These are phyloP conservation scores for Suillus fuscotomentosus DNA, from an alignment of 768 basidiomycete species.

Conservation along the genomic window DNA sequence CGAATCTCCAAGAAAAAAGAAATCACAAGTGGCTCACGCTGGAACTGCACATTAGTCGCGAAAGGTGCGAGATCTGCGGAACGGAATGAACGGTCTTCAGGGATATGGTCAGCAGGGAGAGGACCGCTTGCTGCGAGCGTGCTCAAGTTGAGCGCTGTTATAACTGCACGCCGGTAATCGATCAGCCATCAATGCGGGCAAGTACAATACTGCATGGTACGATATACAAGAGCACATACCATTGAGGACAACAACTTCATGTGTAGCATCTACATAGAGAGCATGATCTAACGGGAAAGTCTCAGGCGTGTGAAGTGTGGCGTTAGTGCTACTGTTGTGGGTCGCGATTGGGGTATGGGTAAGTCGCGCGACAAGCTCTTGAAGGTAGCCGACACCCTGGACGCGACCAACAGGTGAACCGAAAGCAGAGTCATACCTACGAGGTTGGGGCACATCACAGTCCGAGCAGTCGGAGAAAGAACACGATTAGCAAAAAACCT, in stretches of 20 bases:
- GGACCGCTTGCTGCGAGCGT: conserved; percentile 73
- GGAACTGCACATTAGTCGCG: conserved; percentile 86
- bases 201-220: background rate
- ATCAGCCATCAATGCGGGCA: background rate
- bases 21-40: conserved; percentile 49
- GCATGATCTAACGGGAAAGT: conserved; percentile 72
- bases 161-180: conserved; percentile 41
- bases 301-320: conserved; percentile 67
- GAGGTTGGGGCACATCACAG: conserved; percentile 4
- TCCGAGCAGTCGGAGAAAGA: conserved; percentile 16
- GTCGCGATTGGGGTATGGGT: conserved; percentile 68
- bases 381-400: conserved; percentile 77
- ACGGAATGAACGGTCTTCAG: conserved; percentile 52
- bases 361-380: conserved; percentile 81
- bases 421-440: conserved; percentile 68
- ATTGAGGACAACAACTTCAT: conserved; percentile 42
- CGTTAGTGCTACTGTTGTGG: conserved; percentile 83
- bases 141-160: conserved; percentile 84
- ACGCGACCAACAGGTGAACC: conserved; percentile 79
- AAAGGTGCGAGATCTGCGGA: conserved; percentile 82
- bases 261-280: conserved; percentile 79
- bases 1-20: background rate
- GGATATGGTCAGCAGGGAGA: conserved; percentile 72
- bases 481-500: background rate
- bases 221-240: conserved; percentile 40